These are phyloP conservation scores for Rhynchospora pubera DNA, from an alignment of 176 grass and related monocot genomes.

Conservation along the genomic window DNA sequence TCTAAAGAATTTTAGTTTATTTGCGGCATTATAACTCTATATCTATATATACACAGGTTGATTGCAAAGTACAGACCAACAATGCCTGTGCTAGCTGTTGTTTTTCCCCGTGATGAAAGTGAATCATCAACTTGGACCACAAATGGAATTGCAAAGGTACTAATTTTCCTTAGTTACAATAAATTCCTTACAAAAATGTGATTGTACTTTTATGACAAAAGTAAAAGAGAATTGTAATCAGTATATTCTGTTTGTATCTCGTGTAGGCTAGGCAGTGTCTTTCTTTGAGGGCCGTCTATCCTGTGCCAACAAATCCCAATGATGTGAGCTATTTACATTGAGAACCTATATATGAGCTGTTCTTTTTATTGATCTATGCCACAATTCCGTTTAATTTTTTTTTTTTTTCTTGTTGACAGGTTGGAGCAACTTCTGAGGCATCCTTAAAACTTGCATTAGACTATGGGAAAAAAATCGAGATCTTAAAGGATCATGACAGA, in stretches of 20 bases:
- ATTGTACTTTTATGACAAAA: background rate
- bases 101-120: conserved; percentile 52
- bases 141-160: conserved; percentile 64
- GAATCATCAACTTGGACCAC: conserved; percentile 50
- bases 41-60: conserved; percentile 40
- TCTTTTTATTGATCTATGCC: background rate
- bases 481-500: conserved; percentile 74
- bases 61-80: conserved; percentile 87
- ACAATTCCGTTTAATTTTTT: background rate
- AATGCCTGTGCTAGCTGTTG: conserved; percentile 75
- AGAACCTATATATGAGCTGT: background rate
- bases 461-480: conserved; percentile 64
- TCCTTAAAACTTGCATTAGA: conserved; percentile 66
- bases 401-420: background rate
- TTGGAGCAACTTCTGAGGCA: conserved; percentile 21
- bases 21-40: conserved; percentile 5
- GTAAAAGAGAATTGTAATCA: background rate
- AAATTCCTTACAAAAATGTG: background rate
- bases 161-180: background rate
- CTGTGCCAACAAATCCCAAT: conserved; percentile 64
- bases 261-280: conserved; percentile 91
- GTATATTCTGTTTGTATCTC: background rate
- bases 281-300: conserved; percentile 70
- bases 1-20: background rate
- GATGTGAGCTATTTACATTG: conserved; percentile 35